A percentile compares a stretch with the other conserved stretches of the same genome.
Evolutionary conservation across 2,329 filamentous ascomycete species (phyloP).

Genomic region (Rhexocercosporidium sp.): DNA sequence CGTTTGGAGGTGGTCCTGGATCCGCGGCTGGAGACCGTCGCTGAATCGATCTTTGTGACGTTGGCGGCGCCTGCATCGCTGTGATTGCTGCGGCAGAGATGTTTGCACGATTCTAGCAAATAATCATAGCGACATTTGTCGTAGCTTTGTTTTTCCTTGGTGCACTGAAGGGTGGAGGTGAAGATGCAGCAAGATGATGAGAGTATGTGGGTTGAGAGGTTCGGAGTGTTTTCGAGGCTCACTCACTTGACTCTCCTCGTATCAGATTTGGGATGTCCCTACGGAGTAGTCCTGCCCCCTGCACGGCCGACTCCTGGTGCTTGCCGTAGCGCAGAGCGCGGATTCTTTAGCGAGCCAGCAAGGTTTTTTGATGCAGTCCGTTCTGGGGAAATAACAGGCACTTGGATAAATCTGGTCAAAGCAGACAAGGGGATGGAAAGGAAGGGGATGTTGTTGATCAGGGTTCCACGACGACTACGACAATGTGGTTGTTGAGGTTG

Average conservation of each 20-base stretch:
- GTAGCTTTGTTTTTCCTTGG: neutral
- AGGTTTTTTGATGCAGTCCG: slow-evolving; percentile 1
- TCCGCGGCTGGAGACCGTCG: slow-evolving; percentile 69
- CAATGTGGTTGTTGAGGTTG: neutral
- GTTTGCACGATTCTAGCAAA: slow-evolving; percentile 22
- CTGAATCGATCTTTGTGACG: slow-evolving; percentile 60
- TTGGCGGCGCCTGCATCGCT: slow-evolving; percentile 57
- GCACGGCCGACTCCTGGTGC: slow-evolving; percentile 6
- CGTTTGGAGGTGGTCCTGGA: slow-evolving; percentile 60
- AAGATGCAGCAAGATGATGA: slow-evolving; percentile 5
- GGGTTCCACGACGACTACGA: neutral
- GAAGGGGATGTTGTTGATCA: slow-evolving; percentile 4
- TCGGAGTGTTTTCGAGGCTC: slow-evolving; percentile 12
- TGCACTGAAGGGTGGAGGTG: neutral
- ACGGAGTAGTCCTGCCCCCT: no score
- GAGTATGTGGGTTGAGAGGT: neutral
- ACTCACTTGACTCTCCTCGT: slow-evolving; percentile 17
- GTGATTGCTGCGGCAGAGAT: slow-evolving; percentile 15
- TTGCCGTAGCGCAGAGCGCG: slow-evolving; percentile 10
- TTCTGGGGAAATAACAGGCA: slow-evolving; percentile 11
- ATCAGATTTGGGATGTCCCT: slow-evolving; percentile 15
- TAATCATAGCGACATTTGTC: slow-evolving; percentile 21
- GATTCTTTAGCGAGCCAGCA: slow-evolving; percentile 1
- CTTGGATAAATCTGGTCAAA: slow-evolving; percentile 12
- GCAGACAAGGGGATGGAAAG: neutral